Evolutionary conservation across 2,329 filamentous ascomycete genomes (phyloP), one percentile per base, ranked within the genome.

Genomic region (Phyllosticta citribraziliensis): DNA sequence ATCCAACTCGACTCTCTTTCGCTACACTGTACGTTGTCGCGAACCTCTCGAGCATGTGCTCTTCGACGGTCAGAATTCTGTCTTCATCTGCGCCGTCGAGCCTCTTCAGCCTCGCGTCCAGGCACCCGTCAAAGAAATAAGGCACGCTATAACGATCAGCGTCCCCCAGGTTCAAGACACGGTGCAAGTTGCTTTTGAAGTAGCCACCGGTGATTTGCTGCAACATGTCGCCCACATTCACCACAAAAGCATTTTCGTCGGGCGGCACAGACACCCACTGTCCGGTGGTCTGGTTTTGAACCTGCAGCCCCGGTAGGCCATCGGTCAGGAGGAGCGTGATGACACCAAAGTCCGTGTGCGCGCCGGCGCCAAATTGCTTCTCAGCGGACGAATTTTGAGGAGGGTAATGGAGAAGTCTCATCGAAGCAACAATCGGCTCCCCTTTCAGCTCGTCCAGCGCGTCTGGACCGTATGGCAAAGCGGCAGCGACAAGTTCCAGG

Each of bases 301-400:
- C 80, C 65, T 84, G 75, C 1, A 84, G 74, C 0, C 80, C 82
- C 30, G 77, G 76, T 14, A 77, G 54, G 2, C 72, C 70, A 62
- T 81, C 80, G 65, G 83, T 81, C 2, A 83, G 73, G 11, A 84
- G 76, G 30, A 84, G 72, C 0, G 82, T 84, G 53, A 84, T 77
- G 55, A 78, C 78, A n/a, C 81, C 80, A 64, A 82, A 84, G 65
- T 83, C 82, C 0, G 79, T 82, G 64, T 83, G 82, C 2, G 78
- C 80, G 0, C 80, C 80, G 1, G 70, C 76, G 10, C 66, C 64
- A 5, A 64, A 51, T 54, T 64, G 63, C 3, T 57, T 50, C 53
- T 50, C 52, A 10, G 62, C 61, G 5, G 14, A 25, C 3, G 57
- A 24, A 5, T 30, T 47, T 27, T 62, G 60, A 10, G 65, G 64